Conservation (phyloP, 2,329 filamentous ascomycete species). For the Aspergillus sp. region DNA sequence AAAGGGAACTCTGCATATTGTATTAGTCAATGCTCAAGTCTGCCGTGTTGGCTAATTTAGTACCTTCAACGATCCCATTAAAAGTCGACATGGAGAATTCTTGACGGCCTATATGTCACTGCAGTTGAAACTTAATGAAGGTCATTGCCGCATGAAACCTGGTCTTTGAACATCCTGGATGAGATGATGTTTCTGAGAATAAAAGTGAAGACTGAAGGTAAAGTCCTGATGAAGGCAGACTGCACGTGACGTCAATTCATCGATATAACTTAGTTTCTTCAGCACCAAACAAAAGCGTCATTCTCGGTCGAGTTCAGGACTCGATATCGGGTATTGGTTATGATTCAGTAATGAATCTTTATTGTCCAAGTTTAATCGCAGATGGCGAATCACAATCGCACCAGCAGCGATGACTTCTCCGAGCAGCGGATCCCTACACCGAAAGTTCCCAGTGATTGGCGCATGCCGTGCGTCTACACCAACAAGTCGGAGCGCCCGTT, state of each 20-base stretch:
- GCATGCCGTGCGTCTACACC: constrained; percentile 8
- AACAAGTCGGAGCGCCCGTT: constrained; percentile 11
- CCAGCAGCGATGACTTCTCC: background rate
- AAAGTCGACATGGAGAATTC: constrained; percentile 72
- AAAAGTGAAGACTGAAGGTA: background rate
- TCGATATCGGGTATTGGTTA: background rate
- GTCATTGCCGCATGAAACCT: background rate
- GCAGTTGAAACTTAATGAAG: background rate
- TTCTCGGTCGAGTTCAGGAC: background rate
- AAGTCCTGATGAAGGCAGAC: background rate
- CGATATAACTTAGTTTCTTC: background rate
- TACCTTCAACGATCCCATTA: constrained; percentile 64
- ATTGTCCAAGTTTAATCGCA: constrained; percentile 6
- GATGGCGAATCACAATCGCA: constrained; percentile 10
- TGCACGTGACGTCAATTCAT: constrained; percentile 4
- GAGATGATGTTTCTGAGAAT: background rate
- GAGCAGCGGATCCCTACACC: background rate
- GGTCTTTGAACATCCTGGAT: background rate
- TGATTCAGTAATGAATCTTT: background rate
- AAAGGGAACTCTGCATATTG: constrained; percentile 69
- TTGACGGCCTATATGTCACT: background rate
- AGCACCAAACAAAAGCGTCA: background rate
- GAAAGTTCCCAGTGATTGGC: constrained; percentile 9
- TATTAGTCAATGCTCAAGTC: background rate
- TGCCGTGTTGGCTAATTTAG: constrained; percentile 1